These are phyloP conservation scores for Elsinoe australis DNA, from an alignment of 2,329 filamentous ascomycete species.

Conservation along the genomic window DNA sequence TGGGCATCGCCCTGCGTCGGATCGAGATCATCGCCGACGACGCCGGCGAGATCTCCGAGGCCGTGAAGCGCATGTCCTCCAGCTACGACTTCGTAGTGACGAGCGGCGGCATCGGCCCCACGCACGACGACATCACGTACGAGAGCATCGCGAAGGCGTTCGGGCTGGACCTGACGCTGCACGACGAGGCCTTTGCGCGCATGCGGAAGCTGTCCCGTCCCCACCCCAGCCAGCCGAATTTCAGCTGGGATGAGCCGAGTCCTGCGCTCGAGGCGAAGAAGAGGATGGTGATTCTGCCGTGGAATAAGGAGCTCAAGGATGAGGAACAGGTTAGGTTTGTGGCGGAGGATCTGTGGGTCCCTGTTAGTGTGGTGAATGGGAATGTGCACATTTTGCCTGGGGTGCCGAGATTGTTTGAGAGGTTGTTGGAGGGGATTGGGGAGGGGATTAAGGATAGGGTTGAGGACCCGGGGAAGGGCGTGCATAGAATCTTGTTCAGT, in stretches of 20 bases:
- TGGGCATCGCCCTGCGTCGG: slow-evolving; percentile 65
- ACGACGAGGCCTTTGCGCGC: slow-evolving; percentile 65
- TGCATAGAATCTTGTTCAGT: slow-evolving; percentile 69
- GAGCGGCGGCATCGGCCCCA: slow-evolving; percentile 90
- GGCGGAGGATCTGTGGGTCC: slow-evolving; percentile 80
- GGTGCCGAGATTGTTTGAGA: slow-evolving; percentile 76
- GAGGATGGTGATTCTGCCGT: slow-evolving; percentile 83
- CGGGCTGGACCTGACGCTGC: slow-evolving; percentile 63
- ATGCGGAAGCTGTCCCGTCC: slow-evolving; percentile 78
- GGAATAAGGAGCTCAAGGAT: slow-evolving; percentile 54
- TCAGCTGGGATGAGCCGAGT: slow-evolving; percentile 78
- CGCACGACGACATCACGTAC: slow-evolving; percentile 98
- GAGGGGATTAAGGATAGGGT: slow-evolving; percentile 62
- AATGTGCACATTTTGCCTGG: slow-evolving; percentile 92
- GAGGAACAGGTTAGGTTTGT: slow-evolving; percentile 72
- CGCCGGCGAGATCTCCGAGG: slow-evolving; percentile 81
- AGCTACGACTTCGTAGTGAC: slow-evolving; percentile 94
- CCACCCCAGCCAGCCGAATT: slow-evolving; percentile 63
- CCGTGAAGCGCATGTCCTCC: slow-evolving; percentile 74
- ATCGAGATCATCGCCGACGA: slow-evolving; percentile 93
- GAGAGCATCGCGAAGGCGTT: slow-evolving; percentile 89
- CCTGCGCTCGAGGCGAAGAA: slow-evolving; percentile 71
- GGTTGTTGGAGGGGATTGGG: slow-evolving; percentile 68
- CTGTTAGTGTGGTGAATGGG: slow-evolving; percentile 77
- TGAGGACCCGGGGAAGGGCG: slow-evolving; percentile 71